Evolutionary conservation across 2,329 filamentous ascomycete genomes (phyloP).

Genomic region (Sporothrix luriei): DNA sequence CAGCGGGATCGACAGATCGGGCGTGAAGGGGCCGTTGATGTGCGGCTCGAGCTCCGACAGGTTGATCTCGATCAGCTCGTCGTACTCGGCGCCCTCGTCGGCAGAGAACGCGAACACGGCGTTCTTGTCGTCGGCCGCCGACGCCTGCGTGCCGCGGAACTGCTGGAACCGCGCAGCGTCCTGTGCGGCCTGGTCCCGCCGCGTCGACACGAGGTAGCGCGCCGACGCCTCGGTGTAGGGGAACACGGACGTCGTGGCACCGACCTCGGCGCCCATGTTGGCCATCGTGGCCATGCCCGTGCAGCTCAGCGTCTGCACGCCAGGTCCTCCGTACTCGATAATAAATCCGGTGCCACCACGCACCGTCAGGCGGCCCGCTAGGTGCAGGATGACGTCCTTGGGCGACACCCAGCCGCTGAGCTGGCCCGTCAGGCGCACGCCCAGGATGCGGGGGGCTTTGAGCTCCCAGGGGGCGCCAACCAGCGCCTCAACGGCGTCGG

Average conservation of each 20-base stretch:
- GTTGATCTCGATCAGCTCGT: constrained; percentile 87
- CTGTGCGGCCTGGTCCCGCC: constrained; percentile 70
- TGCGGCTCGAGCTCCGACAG: constrained; percentile 89
- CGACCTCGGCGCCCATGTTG: constrained; percentile 88
- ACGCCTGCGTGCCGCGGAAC: constrained; percentile 50
- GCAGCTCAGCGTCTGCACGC: constrained; percentile 83
- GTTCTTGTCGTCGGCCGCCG: constrained; percentile 44
- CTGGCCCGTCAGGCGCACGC: constrained; percentile 79
- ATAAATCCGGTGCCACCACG: constrained; percentile 92
- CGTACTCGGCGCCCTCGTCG: constrained; percentile 82
- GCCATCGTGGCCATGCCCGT: constrained; percentile 92
- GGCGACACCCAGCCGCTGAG: constrained; percentile 89
- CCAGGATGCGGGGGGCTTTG: constrained; percentile 88
- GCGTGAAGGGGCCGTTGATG: constrained; percentile 96
- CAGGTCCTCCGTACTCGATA: constrained; percentile 90
- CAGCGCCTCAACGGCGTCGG: constrained; percentile 94
- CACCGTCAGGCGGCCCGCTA: constrained; percentile 89
- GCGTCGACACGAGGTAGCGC: constrained; percentile 83
- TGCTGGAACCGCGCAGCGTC: constrained; percentile 64
- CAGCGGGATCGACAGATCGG: constrained; percentile 88
- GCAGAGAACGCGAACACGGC: constrained; percentile 69
- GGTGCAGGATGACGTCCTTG: constrained; percentile 90
- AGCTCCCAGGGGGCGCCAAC: constrained; percentile 97
- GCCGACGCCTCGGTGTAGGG: constrained; percentile 84
- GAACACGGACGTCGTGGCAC: constrained; percentile 94